Conservation (phyloP, 2,329 filamentous ascomycete species). For the Fusarium mangiferae region DNA sequence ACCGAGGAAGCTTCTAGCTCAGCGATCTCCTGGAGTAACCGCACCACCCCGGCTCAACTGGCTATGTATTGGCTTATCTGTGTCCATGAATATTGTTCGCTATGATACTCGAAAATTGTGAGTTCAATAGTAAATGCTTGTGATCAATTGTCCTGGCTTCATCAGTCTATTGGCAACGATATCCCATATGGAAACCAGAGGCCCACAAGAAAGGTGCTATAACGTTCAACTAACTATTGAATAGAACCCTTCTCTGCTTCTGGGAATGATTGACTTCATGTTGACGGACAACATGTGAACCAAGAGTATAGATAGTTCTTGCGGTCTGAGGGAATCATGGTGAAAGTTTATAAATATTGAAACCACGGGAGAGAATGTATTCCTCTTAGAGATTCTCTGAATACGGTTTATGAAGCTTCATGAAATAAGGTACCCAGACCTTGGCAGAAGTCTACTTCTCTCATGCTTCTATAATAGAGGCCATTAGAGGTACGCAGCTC, state of each 20-base stretch:
- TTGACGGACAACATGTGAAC: background rate
- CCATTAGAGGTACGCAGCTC: background rate
- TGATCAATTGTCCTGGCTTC: slow-evolving; percentile 25
- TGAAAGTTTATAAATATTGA: background rate
- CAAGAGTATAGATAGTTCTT: background rate
- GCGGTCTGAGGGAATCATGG: background rate
- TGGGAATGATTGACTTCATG: background rate
- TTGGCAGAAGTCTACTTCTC: background rate
- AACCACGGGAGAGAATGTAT: background rate
- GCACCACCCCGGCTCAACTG: background rate
- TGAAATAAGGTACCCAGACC: background rate
- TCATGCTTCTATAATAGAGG: background rate
- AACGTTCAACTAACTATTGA: slow-evolving; percentile 19
- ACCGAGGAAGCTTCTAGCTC: slow-evolving; percentile 14
- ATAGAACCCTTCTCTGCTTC: background rate
- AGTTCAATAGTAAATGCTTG: slow-evolving; percentile 4
- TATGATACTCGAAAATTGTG: slow-evolving; percentile 8
- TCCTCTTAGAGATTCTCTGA: background rate
- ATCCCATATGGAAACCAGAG: slow-evolving; percentile 30
- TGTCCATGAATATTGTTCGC: slow-evolving; percentile 14
- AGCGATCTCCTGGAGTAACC: slow-evolving; percentile 9
- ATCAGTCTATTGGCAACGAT: slow-evolving; percentile 13
- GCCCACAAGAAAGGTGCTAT: slow-evolving; percentile 39
- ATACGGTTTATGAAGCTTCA: background rate
- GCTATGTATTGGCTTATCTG: background rate